A percentile compares a stretch with the other conserved stretches of the same genome.
These are phyloP conservation scores for Rhipidocladum racemiflorum DNA, from an alignment of 176 grass and related monocot genomes.

Conservation along the genomic window DNA sequence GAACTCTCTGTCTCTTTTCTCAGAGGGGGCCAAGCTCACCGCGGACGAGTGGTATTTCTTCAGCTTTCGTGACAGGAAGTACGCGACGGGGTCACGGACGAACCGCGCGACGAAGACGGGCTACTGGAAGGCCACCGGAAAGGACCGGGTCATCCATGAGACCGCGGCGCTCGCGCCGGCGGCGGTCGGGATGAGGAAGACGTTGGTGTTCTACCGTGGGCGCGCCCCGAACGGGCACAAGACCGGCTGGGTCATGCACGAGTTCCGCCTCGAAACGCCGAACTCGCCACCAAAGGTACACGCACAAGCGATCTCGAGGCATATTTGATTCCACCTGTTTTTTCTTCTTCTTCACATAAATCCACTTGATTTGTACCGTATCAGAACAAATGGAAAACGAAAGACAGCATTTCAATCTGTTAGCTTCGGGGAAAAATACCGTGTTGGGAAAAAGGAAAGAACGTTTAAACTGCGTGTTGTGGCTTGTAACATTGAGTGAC, in stretches of 20 bases:
- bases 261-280: constrained; percentile 60
- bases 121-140: constrained; percentile 82
- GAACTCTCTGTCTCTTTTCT: neutral
- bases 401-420: neutral
- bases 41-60: constrained; percentile 82
- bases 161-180: neutral
- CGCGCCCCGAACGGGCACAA: constrained; percentile 65
- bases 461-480: neutral
- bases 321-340: neutral
- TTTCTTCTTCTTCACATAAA: too few species aligned
- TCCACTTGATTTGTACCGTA: too few species aligned
- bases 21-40: constrained; percentile 65
- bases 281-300: constrained; percentile 47
- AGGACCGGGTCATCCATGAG: constrained; percentile 47
- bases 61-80: constrained; percentile 68
- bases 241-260: constrained; percentile 76
- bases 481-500: too few species aligned
- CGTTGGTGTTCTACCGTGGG: constrained; percentile 63
- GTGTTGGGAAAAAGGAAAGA: neutral
- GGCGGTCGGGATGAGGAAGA: constrained; percentile 73
- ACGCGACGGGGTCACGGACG: constrained; percentile 56
- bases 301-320: neutral
- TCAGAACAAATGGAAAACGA: too few species aligned
- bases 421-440: neutral
- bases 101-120: constrained; percentile 72